Evolutionary conservation across 2,329 filamentous ascomycete genomes (phyloP).

Genomic region (Blumeria graminis): DNA sequence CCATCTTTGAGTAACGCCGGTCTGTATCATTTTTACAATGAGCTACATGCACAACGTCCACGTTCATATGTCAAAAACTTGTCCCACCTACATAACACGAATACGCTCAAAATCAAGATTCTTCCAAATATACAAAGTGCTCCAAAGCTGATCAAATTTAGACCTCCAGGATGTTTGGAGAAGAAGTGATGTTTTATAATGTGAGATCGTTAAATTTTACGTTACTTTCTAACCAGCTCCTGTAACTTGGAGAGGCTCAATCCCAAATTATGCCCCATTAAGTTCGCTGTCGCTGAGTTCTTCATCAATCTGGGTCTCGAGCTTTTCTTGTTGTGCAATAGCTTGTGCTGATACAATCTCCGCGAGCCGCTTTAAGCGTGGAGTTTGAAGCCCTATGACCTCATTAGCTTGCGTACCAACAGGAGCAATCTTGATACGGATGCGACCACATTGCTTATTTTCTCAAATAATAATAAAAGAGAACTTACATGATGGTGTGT

Average conservation of each 20-base stretch:
- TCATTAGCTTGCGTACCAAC: slow-evolving; percentile 11
- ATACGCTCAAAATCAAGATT: background rate
- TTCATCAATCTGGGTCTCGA: slow-evolving; percentile 31
- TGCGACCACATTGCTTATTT: too few species aligned
- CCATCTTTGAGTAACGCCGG: background rate
- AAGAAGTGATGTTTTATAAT: background rate
- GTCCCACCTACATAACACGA: background rate
- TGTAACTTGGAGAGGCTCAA: background rate
- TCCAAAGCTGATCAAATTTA: background rate
- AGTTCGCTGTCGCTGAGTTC: slow-evolving; percentile 18
- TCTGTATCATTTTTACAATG: background rate
- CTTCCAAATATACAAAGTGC: background rate
- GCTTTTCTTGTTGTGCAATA: slow-evolving; percentile 64
- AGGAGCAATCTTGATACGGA: too few species aligned
- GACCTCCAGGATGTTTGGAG: background rate
- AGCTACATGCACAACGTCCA: background rate
- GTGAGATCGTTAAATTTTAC: background rate
- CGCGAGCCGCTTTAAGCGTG: slow-evolving; percentile 80
- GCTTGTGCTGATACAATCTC: slow-evolving; percentile 95
- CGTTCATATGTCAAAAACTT: background rate
- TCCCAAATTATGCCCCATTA: slow-evolving; percentile 10
- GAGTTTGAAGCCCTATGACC: slow-evolving; percentile 68
- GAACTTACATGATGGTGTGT: slow-evolving; percentile 80
- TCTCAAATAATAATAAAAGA: background rate
- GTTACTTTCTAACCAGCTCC: background rate